These are phyloP conservation scores for Begonia peltatifolia DNA, from an alignment of 306 rosid species.

Conservation along the genomic window DNA sequence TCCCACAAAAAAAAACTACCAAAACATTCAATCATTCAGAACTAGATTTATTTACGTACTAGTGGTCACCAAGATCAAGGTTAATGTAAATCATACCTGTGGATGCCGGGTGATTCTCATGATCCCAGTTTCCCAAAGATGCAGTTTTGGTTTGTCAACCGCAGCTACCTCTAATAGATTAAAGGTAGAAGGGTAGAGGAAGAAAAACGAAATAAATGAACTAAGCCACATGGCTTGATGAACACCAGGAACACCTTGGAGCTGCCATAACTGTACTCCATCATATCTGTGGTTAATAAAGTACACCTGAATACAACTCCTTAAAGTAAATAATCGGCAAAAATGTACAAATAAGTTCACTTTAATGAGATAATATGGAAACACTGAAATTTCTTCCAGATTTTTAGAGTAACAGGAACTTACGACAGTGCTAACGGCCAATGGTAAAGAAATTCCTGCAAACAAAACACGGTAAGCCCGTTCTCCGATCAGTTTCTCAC, in stretches of 20 bases:
- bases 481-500: slow-evolving; percentile 85
- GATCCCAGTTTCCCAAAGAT: slow-evolving; percentile 95
- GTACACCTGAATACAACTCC: slow-evolving; percentile 55
- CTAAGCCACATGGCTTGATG: slow-evolving; percentile 81
- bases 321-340: slow-evolving; percentile 12
- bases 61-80: too few relatives aligned
- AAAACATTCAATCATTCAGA: too few relatives aligned
- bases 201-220: slow-evolving; percentile 66
- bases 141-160: slow-evolving; percentile 94
- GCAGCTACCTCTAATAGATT: slow-evolving; percentile 95
- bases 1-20: too few relatives aligned
- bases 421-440: slow-evolving; percentile 84
- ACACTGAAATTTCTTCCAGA: background rate
- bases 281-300: slow-evolving; percentile 92
- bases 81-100: slow-evolving; percentile 34
- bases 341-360: background rate
- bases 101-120: slow-evolving; percentile 97
- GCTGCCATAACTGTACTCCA: slow-evolving; percentile 85
- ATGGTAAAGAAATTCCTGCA: slow-evolving; percentile 77
- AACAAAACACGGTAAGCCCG: slow-evolving; percentile 87
- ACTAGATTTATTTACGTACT: too few relatives aligned
- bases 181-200: slow-evolving; percentile 87
- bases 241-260: slow-evolving; percentile 50
- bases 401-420: slow-evolving; percentile 16
- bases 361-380: background rate